Evolutionary conservation across 2,329 filamentous ascomycete species (phyloP), one percentile per base, ranked within the genome.

Genomic region (Venturiaceae sp.): DNA sequence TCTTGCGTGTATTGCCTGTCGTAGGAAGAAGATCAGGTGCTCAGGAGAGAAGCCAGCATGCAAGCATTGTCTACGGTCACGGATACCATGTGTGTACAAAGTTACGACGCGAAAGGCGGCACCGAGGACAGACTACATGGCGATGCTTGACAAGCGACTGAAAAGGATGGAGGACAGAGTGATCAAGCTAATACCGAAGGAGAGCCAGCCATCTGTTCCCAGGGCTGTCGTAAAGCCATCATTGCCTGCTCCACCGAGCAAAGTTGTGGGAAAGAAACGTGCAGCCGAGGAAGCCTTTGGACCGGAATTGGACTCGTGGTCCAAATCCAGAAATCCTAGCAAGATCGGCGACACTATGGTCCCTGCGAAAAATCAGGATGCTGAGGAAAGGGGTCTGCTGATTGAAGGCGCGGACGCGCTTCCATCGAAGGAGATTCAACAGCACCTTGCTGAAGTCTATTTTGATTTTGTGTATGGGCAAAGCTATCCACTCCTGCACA

Each of bases 111-210:
- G 94, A 61, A 97, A 97, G 72, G 91, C 92, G 1, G 91, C 92
- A 3, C 94, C 94, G 2, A 82, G 94, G 56, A 97, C 94, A 19
- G 94, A 97, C 72, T 97, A 97, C 72, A 97, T 97, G 94, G 91
- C 92, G 44, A 97, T 97, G 91, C 76, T 97, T 66, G 94, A 97
- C 74, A 96, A 96, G 74, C 83, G 94, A 57, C 73, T 97, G 64
- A 96, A 95, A 77, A 82, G 92, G 59, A 97, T 97, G 94, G 94
- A 99, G 72, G 92, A 97, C 67, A 86, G 92, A 59, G 94, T 97
- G 62, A 95, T 97, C 74, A 96, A 96, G 71, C 87, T 92, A 60
- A 87, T 97, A 30, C 92, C 94, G 0, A 95, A 92, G 68, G 83
- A 90, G 44, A 91, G 95, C 63, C 81, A 89, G 62, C 77, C 83